Conservation (phyloP, 805 yeast genomes). For the Spathaspora passalidarum region DNA sequence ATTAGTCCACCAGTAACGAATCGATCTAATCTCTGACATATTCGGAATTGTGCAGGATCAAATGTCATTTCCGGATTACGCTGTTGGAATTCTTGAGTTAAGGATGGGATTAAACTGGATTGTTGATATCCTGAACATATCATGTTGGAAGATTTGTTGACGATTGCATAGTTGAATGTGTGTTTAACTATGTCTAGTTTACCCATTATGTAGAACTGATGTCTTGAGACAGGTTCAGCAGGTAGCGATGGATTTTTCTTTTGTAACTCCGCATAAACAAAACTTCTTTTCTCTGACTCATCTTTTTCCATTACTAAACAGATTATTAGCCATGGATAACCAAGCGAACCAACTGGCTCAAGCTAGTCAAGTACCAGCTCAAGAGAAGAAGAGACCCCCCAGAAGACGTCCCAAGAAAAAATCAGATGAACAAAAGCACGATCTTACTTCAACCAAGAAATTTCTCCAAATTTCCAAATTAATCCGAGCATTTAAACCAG, state of each 20-base stretch:
- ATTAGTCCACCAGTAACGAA: conserved; percentile 23
- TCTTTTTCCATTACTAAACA: too few relatives aligned
- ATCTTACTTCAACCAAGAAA: conserved; percentile 19
- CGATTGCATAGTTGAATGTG: conserved; percentile 17
- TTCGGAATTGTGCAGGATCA: conserved; percentile 8
- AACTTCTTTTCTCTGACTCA: neutral
- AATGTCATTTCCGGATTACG: neutral
- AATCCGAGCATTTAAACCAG: conserved; percentile 26
- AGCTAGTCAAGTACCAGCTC: too few relatives aligned
- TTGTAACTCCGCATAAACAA: neutral
- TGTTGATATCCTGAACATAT: conserved; percentile 12
- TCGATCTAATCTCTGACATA: conserved; percentile 21
- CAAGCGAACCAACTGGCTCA: too few relatives aligned
- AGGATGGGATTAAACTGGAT: neutral
- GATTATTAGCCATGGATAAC: too few relatives aligned
- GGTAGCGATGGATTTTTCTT: neutral
- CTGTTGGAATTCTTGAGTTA: neutral
- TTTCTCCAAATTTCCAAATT: conserved; percentile 32
- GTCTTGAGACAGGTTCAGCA: too few relatives aligned
- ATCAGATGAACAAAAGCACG: neutral
- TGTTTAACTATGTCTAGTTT: conserved; percentile 13
- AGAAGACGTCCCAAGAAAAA: conserved; percentile 1
- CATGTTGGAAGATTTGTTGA: conserved; percentile 21
- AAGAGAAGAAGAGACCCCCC: neutral
- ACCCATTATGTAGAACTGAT: too few relatives aligned